Base-by-base conservation (phyloP, 768 basidiomycete species). In the Suillus paluster region DNA sequence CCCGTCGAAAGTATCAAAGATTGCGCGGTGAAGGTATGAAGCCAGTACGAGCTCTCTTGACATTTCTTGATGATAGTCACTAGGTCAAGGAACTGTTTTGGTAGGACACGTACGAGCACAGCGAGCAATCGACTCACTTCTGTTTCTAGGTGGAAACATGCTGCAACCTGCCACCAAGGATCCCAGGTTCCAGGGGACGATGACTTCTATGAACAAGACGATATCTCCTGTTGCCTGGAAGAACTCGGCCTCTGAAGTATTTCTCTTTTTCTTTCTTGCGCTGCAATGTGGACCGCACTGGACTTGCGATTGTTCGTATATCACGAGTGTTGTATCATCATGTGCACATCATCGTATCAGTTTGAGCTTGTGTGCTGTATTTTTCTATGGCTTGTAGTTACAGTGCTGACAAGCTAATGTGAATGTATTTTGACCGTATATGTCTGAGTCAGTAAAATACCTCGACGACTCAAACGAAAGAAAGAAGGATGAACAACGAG, bases 61-160 rank as follows among this genome's bases (percentile, higher is more conserved):
- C 30, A 33, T 27, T 57, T 46, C 23, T n/a, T 56, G 14, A 36
- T 60, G 12, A 33, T 64, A 7, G 17, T 19, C 33, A 19, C 36
- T 57, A 90, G 89, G 87, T 91, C 36, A 86, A 84, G 66, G 91
- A 92, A 66, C 80, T 93, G 7, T 86, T 86, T 68, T 93, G 92
- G 91, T 92, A 68, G 56, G 84, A 78, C n/a, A 11, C n/a, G 23
- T 21, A 50, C 49, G 30, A 39, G 59, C 59, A 50, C 21, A 27
- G 57, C 14, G 46, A 25, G 33, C 23, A 11, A 38, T 39, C 15
- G 57, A 58, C 67, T 69, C 58, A 67, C 52, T 53, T 34, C 21
- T 19, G 21, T 38, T 38, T 42, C 1, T 56, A 89, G 88, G 90
- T 92, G 89, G 89, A 92, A 94, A 73, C 92, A 94, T 68, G 92